Evolutionary conservation across 192 early-diverging fungal species (phyloP), one percentile per base, ranked within the genome.

Genomic region (Entomortierella lignicola): DNA sequence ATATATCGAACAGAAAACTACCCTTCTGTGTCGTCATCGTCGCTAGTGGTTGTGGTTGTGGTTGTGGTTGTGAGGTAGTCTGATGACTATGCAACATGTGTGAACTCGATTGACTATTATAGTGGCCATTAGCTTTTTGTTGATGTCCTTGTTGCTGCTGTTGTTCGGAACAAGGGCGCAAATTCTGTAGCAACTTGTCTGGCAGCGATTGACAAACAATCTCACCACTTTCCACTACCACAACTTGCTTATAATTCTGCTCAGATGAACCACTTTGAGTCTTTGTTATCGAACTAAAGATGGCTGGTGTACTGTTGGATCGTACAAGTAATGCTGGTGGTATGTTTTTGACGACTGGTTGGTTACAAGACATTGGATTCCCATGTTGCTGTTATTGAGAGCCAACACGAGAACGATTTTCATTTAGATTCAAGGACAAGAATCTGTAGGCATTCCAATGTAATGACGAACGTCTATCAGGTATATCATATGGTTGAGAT

Each of bases 301-400:
- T 69, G 12, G 44, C 67, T 4, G 67, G 67, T 5, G 67, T 69
- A 23, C 67, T 69, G 23, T 69, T 69, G 18, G 67, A 69, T 25
- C 67, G 13, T 43, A 69, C 37, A 21, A 69, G 50, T 3, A 69
- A 52, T 7, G 23, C 37, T 20, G 52, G 66, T 29, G 66, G 44
- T 37, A 26, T 25, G 5, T 20, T 48, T 31, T 61, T 48, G 15
- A 48, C 8, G 10, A 26, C 57, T 25, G 32, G n/a, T 20, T 42
- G 57, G 25, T 6, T 59, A 7, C 1, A 20, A 8, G 27, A 4
- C 30, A 57, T 37, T 18, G 27, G 12, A 6, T 34, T 2, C 30
- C 27, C 31, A 30, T 30, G 17, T 8, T n/a, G n/a, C n/a, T n/a
- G n/a, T n/a, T n/a, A n/a, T n/a, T 57, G 30, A 57, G 27, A 34